Conservation (phyloP, 2,329 filamentous ascomycete genomes). For the Claviceps spartinae region DNA sequence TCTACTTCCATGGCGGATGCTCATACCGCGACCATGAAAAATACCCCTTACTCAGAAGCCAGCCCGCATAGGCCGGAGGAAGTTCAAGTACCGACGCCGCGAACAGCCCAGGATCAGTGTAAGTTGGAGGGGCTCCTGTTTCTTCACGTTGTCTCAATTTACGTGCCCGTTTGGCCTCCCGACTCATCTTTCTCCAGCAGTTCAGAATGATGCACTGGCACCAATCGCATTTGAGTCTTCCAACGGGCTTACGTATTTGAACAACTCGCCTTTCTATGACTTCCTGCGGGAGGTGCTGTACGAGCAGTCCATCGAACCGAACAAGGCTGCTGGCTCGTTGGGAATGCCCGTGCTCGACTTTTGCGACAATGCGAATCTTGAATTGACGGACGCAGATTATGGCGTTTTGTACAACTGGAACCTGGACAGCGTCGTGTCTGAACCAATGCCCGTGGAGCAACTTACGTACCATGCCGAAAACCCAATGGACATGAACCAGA, state of each 20-base stretch:
- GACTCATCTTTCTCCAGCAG: conserved; percentile 1
- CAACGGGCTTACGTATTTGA: conserved; percentile 15
- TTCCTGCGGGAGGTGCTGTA: conserved; percentile 39
- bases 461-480: conserved; percentile 19
- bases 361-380: conserved; percentile 34
- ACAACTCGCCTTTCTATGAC: conserved; percentile 31
- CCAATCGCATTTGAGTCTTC: neutral
- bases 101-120: conserved; percentile 18
- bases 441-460: conserved; percentile 11
- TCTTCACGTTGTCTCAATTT: neutral
- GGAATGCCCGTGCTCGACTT: conserved; percentile 34
- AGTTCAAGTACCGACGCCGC: conserved; percentile 21
- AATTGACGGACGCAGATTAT: conserved; percentile 39
- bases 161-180: neutral
- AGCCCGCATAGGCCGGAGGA: conserved; percentile 17
- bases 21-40: conserved; percentile 10
- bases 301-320: conserved; percentile 26
- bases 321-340: conserved; percentile 25
- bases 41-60: conserved; percentile 14
- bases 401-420: conserved; percentile 37
- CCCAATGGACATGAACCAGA: conserved; percentile 28
- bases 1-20: conserved; percentile 9
- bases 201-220: conserved; percentile 1
- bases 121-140: conserved; percentile 2
- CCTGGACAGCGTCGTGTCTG: conserved; percentile 21